A percentile compares a stretch with the other conserved stretches of the same genome.
These are phyloP conservation scores for Ceratocystis destructans DNA, from an alignment of 2,329 filamentous ascomycete species.

Conservation along the genomic window DNA sequence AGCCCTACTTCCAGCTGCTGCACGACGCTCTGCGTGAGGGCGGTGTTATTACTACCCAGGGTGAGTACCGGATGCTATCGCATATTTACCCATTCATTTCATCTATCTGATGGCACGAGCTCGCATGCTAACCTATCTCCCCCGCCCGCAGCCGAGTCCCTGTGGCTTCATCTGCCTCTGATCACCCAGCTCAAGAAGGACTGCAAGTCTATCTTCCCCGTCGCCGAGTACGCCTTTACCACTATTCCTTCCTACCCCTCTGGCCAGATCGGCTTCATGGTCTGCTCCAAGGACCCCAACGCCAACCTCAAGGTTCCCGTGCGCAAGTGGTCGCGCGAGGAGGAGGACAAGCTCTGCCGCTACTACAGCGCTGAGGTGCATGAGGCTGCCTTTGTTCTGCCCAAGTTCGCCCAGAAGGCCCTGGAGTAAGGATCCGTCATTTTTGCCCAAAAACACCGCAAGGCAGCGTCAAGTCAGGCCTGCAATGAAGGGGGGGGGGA, in stretches of 20 bases:
- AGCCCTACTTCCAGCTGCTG: constrained; percentile 94
- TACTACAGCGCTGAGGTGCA: constrained; percentile 99
- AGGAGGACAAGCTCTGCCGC: constrained; percentile 83
- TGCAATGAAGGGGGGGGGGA: not conserved
- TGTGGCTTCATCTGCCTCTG: constrained; percentile 92
- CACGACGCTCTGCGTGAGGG: constrained; percentile 80
- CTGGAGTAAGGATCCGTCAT: constrained; percentile 36
- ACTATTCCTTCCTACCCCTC: constrained; percentile 98
- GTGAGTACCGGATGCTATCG: constrained; percentile 52
- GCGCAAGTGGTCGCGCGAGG: constrained; percentile 66
- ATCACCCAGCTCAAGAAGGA: constrained; percentile 93
- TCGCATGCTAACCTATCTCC: constrained; percentile 3
- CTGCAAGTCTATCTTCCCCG: constrained; percentile 93
- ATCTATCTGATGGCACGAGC: not conserved
- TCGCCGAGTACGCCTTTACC: constrained; percentile 96
- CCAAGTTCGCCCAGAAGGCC: constrained; percentile 79
- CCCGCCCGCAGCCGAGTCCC: constrained; percentile 68
- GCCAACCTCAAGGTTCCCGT: constrained; percentile 75
- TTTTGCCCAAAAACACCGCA: not conserved
- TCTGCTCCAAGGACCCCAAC: constrained; percentile 87
- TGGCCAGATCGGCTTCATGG: constrained; percentile 99
- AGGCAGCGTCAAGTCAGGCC: not conserved
- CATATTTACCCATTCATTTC: not conserved
- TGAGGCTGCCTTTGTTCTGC: constrained; percentile 83
- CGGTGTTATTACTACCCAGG: constrained; percentile 99